Conservation (phyloP, 768 basidiomycete genomes). For the Boletus coccyginus region DNA sequence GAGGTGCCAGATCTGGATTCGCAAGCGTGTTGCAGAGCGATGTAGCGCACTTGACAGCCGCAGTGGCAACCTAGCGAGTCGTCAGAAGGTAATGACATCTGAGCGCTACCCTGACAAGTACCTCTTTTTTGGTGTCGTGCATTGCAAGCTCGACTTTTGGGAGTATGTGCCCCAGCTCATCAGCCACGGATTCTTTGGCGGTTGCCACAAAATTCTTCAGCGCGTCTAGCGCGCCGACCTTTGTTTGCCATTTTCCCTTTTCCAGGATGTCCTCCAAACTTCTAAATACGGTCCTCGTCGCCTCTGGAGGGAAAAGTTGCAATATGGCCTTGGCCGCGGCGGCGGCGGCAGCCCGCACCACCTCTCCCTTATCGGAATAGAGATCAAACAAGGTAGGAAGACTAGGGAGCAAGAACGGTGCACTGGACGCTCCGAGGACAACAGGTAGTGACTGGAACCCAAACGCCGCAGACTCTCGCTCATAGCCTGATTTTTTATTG, state of each 20-base stretch:
- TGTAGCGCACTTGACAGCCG: conserved; percentile 87
- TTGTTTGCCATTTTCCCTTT: conserved; percentile 89
- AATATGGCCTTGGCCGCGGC: conserved; percentile 80
- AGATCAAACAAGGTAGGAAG: conserved; percentile 79
- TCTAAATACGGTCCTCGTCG: conserved; percentile 65
- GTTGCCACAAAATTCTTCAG: conserved; percentile 70
- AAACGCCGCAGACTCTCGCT: conserved; percentile 83
- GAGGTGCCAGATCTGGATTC: conserved; percentile 89
- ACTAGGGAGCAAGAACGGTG: conserved; percentile 73
- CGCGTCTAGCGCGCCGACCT: conserved; percentile 90
- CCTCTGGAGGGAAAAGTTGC: conserved; percentile 81
- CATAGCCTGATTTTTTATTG: conserved; percentile 86
- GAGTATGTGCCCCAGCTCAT: conserved; percentile 74
- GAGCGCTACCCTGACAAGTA: conserved; percentile 30
- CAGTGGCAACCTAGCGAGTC: conserved; percentile 65
- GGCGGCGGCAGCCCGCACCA: conserved; percentile 79
- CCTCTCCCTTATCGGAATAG: conserved; percentile 92
- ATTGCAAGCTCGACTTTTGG: conserved; percentile 87
- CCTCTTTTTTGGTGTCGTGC: conserved; percentile 97
- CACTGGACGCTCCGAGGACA: conserved; percentile 65
- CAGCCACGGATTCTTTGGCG: conserved; percentile 75
- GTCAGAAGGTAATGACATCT: conserved; percentile 7
- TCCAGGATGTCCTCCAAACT: conserved; percentile 73
- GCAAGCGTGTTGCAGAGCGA: conserved; percentile 86
- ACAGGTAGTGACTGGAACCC: conserved; percentile 73